phyloP scores from a whole-genome alignment of 2,329 filamentous ascomycete genomes.

The Cladophialophora chaetospira region DNA sequence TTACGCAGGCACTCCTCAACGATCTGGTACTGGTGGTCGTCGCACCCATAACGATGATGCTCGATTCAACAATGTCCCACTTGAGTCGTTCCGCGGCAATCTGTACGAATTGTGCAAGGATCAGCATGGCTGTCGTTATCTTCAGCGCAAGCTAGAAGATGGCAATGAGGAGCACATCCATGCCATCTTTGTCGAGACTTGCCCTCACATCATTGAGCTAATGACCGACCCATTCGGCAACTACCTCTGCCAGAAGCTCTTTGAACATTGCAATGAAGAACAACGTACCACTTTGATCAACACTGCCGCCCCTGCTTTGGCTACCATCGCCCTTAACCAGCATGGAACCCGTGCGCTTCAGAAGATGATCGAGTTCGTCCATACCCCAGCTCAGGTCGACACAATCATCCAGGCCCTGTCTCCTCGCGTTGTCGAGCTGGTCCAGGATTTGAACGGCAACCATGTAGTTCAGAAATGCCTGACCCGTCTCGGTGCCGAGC shows the following conservation, averaged over 20 bases:
- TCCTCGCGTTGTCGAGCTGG: conserved; percentile 84
- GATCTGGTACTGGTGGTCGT: conserved; percentile 69
- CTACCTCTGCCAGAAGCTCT: conserved; percentile 97
- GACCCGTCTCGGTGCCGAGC: conserved; percentile 81
- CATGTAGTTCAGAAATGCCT: conserved; percentile 99
- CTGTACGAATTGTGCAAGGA: conserved; percentile 95
- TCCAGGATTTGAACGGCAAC: conserved; percentile 97
- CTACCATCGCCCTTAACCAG: conserved; percentile 92
- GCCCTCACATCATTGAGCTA: conserved; percentile 89
- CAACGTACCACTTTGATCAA: conserved; percentile 91
- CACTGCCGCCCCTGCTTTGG: conserved; percentile 84
- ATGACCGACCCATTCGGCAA: conserved; percentile 99
- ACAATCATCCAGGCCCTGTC: conserved; percentile 85
- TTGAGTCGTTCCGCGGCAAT: conserved; percentile 78
- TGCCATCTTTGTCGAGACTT: conserved; percentile 92
- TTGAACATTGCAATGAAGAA: conserved; percentile 92
- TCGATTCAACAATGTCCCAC: conserved; percentile 78
- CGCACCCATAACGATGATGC: conserved; percentile 57
- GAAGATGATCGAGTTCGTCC: conserved; percentile 99
- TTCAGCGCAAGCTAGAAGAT: conserved; percentile 97
- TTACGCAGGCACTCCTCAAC: conserved; percentile 58
- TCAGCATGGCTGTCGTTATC: conserved; percentile 93
- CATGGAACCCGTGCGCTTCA: conserved; percentile 94
- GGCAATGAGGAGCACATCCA: conserved; percentile 79
- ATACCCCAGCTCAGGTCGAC: conserved; percentile 73